Conservation (phyloP, 1,139 yeast species). For the Debaryomyces sp. region DNA sequence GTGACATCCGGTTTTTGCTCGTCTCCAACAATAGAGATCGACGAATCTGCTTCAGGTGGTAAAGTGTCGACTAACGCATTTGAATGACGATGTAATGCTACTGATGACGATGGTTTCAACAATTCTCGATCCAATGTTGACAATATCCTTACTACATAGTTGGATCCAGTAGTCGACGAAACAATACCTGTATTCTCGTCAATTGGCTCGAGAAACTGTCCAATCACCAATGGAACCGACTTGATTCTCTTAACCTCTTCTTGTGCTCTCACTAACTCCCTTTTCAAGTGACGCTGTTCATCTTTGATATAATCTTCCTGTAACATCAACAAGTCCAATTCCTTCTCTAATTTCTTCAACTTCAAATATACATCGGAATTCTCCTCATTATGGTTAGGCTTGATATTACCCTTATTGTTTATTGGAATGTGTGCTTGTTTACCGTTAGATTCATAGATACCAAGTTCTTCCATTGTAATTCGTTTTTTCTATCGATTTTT, state of each 20-base stretch:
- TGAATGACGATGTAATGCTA: conserved; percentile 97
- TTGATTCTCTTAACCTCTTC: conserved; percentile 98
- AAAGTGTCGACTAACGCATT: conserved; percentile 95
- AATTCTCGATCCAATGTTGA: conserved; percentile 94
- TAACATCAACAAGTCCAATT: conserved; percentile 75
- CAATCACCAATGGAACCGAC: conserved; percentile 96
- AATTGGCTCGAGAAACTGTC: conserved; percentile 96
- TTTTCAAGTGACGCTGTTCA: conserved; percentile 93
- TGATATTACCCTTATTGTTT: conserved; percentile 10
- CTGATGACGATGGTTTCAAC: conserved; percentile 92
- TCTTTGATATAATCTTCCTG: conserved; percentile 98
- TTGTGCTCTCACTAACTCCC: conserved; percentile 95
- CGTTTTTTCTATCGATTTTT: background rate
- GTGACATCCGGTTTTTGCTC: conserved; percentile 91
- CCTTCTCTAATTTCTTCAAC: conserved; percentile 86
- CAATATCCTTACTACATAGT: conserved; percentile 91
- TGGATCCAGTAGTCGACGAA: conserved; percentile 96
- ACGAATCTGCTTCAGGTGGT: conserved; percentile 98
- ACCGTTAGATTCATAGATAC: conserved; percentile 22
- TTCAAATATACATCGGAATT: conserved; percentile 74
- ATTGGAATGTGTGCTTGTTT: conserved; percentile 10
- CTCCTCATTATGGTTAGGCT: conserved; percentile 29
- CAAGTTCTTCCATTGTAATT: conserved; percentile 31
- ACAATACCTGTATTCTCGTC: conserved; percentile 97
- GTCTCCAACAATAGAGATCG: conserved; percentile 92